Evolutionary conservation across 2,329 filamentous ascomycete species (phyloP).

Genomic region (Fusarium avenaceum): DNA sequence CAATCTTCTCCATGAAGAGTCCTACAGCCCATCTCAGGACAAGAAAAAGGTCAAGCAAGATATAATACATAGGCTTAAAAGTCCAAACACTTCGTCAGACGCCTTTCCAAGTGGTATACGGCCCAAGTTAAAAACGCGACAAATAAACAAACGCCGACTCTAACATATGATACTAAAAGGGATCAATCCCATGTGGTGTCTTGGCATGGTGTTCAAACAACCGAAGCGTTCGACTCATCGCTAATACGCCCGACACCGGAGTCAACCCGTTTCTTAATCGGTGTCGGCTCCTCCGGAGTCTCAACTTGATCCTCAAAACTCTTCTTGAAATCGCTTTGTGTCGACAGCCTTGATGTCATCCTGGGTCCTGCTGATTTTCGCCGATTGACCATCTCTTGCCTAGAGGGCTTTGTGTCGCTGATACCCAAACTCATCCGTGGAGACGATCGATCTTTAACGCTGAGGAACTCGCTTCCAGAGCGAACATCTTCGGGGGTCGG

Average conservation of each 20-base stretch:
- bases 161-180: constrained; percentile 38
- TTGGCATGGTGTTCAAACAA: constrained; percentile 17
- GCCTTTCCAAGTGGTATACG: constrained; percentile 44
- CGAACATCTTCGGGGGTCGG: constrained; percentile 55
- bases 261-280: constrained; percentile 52
- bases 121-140: constrained; percentile 9
- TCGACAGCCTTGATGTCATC: constrained; percentile 37
- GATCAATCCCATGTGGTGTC: constrained; percentile 13
- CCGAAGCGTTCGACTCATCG: constrained; percentile 46
- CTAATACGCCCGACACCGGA: constrained; percentile 54
- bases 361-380: constrained; percentile 51
- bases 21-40: constrained; percentile 24
- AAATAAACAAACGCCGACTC: constrained; percentile 43
- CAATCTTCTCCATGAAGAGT: constrained; percentile 14
- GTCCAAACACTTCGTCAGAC: constrained; percentile 31
- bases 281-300: constrained; percentile 31
- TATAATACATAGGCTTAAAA: constrained; percentile 43
- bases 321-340: constrained; percentile 41
- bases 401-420: constrained; percentile 48
- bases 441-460: constrained; percentile 53
- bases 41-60: constrained; percentile 21
- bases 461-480: constrained; percentile 40
- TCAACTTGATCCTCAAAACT: constrained; percentile 41
- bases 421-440: constrained; percentile 52
- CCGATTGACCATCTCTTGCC: constrained; percentile 46